A percentile compares a stretch with the other conserved stretches of the same genome.
Evolutionary conservation across 805 yeast genomes (phyloP).

Genomic region (Clavispora fructus): DNA sequence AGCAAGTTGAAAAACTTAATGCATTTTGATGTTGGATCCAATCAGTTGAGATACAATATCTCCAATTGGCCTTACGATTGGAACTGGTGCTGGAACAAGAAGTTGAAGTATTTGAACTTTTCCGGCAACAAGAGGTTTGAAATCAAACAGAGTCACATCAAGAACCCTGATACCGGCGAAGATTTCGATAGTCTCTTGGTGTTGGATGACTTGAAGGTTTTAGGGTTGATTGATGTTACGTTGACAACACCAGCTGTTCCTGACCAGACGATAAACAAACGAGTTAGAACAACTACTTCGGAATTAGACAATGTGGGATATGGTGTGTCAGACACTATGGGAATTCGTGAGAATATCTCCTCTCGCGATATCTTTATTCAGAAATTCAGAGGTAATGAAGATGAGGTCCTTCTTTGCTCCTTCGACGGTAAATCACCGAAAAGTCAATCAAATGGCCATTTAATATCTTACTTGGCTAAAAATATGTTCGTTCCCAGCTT

Average conservation of each 20-base stretch:
- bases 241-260: conserved; percentile 84
- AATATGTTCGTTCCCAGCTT: conserved; percentile 63
- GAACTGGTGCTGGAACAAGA: conserved; percentile 89
- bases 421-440: conserved; percentile 65
- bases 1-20: conserved; percentile 59
- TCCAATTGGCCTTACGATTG: conserved; percentile 95
- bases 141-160: conserved; percentile 61
- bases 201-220: conserved; percentile 60
- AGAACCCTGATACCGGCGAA: conserved; percentile 51
- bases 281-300: conserved; percentile 88
- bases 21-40: conserved; percentile 86
- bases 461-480: conserved; percentile 68
- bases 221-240: conserved; percentile 95
- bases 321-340: conserved; percentile 89
- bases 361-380: conserved; percentile 84
- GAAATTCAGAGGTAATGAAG: conserved; percentile 77
- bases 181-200: conserved; percentile 63
- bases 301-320: conserved; percentile 69
- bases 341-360: conserved; percentile 57
- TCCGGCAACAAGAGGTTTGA: conserved; percentile 92
- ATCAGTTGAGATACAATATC: conserved; percentile 83
- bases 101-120: conserved; percentile 74
- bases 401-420: conserved; percentile 74
- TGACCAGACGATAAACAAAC: conserved; percentile 74
- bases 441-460: conserved; percentile 45